Base-by-base conservation (phyloP, 441 rosid genomes). In the Gossypium davidsonii region DNA sequence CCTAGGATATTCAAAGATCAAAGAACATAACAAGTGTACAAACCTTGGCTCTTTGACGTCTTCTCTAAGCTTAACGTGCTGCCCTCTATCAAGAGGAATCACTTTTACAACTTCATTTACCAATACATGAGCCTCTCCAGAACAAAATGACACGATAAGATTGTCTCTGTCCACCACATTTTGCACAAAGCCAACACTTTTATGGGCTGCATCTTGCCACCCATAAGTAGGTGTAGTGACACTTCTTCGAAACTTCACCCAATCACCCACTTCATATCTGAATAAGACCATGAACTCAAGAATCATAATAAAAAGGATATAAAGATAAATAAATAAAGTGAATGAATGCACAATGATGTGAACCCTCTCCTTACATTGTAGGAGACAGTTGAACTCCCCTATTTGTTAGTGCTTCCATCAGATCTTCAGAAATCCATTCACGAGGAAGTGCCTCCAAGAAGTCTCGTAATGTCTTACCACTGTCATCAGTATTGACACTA, bases 181-280 rank as follows among this genome's bases (percentile, higher is more conserved):
- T 84, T 91, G 99, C 81, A 96, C 98, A 91, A 96, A 96, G 77
- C 99, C 99, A 78, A 93, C 97, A 79, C 99, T 96, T 79, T 79
- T 89, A 74, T 90, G 94, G 73, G 84, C 88, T 65, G 98, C 99
- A 81, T 90, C 91, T 89, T 90, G 98, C 99, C 97, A 96, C 52
- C 97, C 98, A 83, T 88, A 82, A 26, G 84, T 74, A 59, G 99
- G 98, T 80, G 86, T 73, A 4, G 83, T 83, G 76, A 92, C 83
- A 79, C 88, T 85, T 88, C 97, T 87, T 81, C 83, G 94, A 78
- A 91, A 96, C 84, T 91, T 96, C 80, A 93, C 96, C 99, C 99
- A 96, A 79, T 96, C 98, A 67, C 98, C 97, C 70, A 91, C 87
- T 78, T 90, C 97, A 85, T 82, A 96, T 80, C 99, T 96, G 79